A percentile compares a stretch with the other conserved stretches of the same genome.
These are phyloP conservation scores for Erysimum cheiranthoides DNA, from an alignment of 345 rosid species.

Conservation along the genomic window DNA sequence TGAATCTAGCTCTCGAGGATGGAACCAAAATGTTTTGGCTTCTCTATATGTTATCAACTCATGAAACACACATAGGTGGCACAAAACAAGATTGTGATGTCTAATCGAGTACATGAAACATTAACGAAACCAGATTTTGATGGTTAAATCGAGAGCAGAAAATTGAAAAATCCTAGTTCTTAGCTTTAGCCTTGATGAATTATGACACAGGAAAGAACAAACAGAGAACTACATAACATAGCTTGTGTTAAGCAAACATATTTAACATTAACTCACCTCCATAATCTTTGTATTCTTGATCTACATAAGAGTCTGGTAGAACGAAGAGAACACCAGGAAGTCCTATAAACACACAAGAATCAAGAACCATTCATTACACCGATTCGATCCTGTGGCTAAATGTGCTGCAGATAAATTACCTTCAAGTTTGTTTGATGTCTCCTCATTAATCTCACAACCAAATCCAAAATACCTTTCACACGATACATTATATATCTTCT, in stretches of 20 bases:
- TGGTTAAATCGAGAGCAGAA: background rate
- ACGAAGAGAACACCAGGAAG: conserved; percentile 83
- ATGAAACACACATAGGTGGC: background rate
- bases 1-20: background rate
- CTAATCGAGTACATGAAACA: background rate
- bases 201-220: background rate
- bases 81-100: background rate
- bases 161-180: background rate
- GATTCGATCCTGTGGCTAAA: no score
- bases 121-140: background rate
- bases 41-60: background rate
- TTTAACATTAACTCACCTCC: conserved; percentile 60
- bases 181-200: background rate
- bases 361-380: background rate
- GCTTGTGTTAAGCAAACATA: background rate
- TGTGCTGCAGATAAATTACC: conserved; percentile 47
- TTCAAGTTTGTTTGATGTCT: conserved; percentile 83
- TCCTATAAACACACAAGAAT: conserved; percentile 47
- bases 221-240: background rate
- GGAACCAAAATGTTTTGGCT: conserved; percentile 5
- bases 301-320: conserved; percentile 87
- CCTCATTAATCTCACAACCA: conserved; percentile 91
- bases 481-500: conserved; percentile 86
- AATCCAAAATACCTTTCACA: conserved; percentile 94
- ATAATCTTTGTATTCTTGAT: conserved; percentile 78